Conservation (phyloP, 2,329 filamentous ascomycete species). For the Pleomassaria siparia region DNA sequence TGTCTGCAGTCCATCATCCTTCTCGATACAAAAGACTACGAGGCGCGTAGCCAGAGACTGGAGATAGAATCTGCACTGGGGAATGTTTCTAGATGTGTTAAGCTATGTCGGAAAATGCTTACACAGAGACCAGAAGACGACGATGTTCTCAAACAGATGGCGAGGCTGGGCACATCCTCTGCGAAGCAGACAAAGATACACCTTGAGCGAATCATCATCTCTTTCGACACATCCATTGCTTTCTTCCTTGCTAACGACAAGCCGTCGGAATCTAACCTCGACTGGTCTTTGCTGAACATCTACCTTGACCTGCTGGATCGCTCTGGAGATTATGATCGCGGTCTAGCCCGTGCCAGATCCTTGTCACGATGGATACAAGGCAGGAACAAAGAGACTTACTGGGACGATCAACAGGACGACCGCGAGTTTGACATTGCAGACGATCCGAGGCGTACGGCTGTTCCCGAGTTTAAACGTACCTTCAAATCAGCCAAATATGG, state of each 20-base stretch:
- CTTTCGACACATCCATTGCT: conserved; percentile 56
- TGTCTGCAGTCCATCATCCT: conserved; percentile 52
- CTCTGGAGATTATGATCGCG: conserved; percentile 63
- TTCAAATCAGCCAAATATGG: conserved; percentile 67
- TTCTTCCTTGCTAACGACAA: conserved; percentile 48
- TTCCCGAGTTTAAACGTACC: conserved; percentile 62
- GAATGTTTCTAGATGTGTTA: conserved; percentile 34
- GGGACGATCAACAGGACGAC: conserved; percentile 77
- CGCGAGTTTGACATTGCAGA: conserved; percentile 84
- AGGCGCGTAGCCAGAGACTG: conserved; percentile 57
- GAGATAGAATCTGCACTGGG: conserved; percentile 55
- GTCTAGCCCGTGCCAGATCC: conserved; percentile 68
- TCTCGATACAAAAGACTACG: conserved; percentile 54
- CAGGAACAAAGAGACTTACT: conserved; percentile 71
- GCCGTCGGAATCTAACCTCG: conserved; percentile 50
- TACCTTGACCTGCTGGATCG: conserved; percentile 80
- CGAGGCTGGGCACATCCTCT: conserved; percentile 57
- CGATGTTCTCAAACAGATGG: conserved; percentile 57
- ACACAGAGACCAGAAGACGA: conserved; percentile 57
- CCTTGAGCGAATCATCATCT: conserved; percentile 50
- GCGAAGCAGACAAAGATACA: conserved; percentile 49
- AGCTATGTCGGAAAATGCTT: conserved; percentile 55
- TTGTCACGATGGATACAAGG: conserved; percentile 82
- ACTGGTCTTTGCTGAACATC: conserved; percentile 83
- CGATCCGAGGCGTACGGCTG: conserved; percentile 63